Conservation (phyloP, 2,329 filamentous ascomycete genomes). For the Cladosporium sp. region DNA sequence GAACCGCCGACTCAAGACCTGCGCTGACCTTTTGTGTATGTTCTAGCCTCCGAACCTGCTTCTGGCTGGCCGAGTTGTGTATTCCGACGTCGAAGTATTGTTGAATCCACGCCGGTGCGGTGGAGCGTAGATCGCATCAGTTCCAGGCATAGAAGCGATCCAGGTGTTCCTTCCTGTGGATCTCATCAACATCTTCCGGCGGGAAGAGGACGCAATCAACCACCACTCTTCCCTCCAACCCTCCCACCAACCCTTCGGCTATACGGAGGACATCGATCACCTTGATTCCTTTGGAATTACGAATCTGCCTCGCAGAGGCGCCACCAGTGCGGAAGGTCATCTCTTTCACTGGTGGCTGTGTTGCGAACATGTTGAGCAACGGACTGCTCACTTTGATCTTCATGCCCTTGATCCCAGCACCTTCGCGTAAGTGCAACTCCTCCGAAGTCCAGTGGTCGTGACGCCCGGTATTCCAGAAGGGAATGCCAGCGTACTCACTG, state of each 20-base stretch:
- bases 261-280: background rate
- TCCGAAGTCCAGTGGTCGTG: background rate
- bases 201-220: background rate
- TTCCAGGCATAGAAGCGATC: background rate
- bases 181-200: background rate
- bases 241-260: background rate
- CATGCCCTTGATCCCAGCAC: background rate
- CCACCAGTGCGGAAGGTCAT: background rate
- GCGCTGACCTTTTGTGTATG: background rate
- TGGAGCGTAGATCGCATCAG: background rate
- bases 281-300: background rate
- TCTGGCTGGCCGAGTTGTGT: background rate
- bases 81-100: background rate
- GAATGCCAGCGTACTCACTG: background rate
- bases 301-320: background rate
- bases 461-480: background rate
- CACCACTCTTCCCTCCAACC: background rate
- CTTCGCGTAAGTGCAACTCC: background rate
- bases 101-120: too few species aligned
- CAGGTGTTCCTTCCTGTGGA: background rate
- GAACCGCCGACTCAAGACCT: background rate
- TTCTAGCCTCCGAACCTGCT: background rate
- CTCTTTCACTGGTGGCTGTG: background rate
- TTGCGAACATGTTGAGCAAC: background rate
- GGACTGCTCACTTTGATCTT: background rate